Evolutionary conservation across 2,329 filamentous ascomycete species (phyloP), one percentile per base, ranked within the genome.

Genomic region (Aspergillus alliaceus): DNA sequence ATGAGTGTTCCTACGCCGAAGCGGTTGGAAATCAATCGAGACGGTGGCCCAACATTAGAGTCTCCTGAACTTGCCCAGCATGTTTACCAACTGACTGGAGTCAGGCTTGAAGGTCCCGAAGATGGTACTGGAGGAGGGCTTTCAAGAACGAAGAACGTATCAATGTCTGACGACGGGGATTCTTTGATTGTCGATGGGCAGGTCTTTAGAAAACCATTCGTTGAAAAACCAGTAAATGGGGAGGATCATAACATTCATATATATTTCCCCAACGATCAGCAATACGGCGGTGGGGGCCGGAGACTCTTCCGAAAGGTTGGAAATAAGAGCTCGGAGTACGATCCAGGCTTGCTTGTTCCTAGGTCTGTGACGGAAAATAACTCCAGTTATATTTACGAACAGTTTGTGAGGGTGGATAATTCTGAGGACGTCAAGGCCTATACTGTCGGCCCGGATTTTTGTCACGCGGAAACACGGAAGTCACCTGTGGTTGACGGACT

Each of bases 221-320:
- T 99, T 35, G 95, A 99, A 72, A 99, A 99, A 74, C 95, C 95
- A 0, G 93, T 92, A n/a, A 97, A 91, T 69, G 95, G 95, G 32
- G 95, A 99, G 76, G 93, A 99, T 69, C 95, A 99, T 78, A 99
- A 99, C 72, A 96, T 99, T 67, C 90, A 96, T 76, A 97, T 99
- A 55, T 99, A 98, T 77, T 98, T 96, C 69, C 91, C 93, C 22
- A 90, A 88, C 60, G 74, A 75, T 59, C 72, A 79, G 57, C 89
- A 90, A 40, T 85, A 90, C 48, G 92, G 93, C 4, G 93, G 93
- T 48, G 95, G 95, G 58, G 96, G 92, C 25, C 85, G 96, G 57
- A 90, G 93, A 64, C 84, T 99, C 3, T 99, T 99, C 77, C 85
- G 95, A 57, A 99, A 99, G 75, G 90, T 99, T 67, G 96, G 96